These are phyloP conservation scores for Curvularia sp. DNA, from an alignment of 2,329 filamentous ascomycete species.

Conservation along the genomic window DNA sequence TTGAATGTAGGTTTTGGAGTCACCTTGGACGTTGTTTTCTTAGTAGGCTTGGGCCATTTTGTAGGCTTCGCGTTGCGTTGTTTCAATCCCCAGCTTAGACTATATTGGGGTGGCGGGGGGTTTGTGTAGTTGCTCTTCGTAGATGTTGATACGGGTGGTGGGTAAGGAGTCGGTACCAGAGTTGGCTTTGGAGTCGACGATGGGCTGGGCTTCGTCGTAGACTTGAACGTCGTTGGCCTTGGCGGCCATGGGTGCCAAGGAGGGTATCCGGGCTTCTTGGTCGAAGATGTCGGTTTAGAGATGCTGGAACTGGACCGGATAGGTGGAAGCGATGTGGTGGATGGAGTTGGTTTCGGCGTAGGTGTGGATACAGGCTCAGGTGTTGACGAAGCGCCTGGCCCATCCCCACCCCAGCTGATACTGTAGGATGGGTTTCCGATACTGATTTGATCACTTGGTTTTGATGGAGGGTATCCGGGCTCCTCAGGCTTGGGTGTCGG, in stretches of 20 bases:
- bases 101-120: conserved; percentile 19
- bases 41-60: conserved; percentile 7
- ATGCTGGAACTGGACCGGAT: conserved; percentile 9
- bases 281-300: conserved; percentile 5
- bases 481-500: conserved; percentile 17
- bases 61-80: conserved; percentile 14
- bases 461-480: conserved; percentile 14
- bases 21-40: conserved; percentile 7
- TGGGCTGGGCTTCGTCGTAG: conserved; percentile 9
- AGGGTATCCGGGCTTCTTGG: conserved; percentile 21
- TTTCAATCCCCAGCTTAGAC: conserved; percentile 24
- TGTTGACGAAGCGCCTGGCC: conserved; percentile 8
- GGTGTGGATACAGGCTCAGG: conserved; percentile 7
- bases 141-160: neutral
- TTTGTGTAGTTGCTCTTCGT: conserved; percentile 15
- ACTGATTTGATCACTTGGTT: conserved; percentile 14
- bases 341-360: conserved; percentile 16
- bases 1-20: conserved; percentile 10
- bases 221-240: conserved; percentile 15
- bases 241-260: conserved; percentile 21
- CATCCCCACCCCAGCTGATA: conserved; percentile 15
- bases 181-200: conserved; percentile 10
- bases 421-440: conserved; percentile 15
- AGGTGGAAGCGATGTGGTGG: conserved; percentile 2
- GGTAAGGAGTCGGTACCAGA: neutral